These are phyloP conservation scores for Ustilago loliicola DNA, from an alignment of 1,284 basidiomycete genomes.

Conservation along the genomic window DNA sequence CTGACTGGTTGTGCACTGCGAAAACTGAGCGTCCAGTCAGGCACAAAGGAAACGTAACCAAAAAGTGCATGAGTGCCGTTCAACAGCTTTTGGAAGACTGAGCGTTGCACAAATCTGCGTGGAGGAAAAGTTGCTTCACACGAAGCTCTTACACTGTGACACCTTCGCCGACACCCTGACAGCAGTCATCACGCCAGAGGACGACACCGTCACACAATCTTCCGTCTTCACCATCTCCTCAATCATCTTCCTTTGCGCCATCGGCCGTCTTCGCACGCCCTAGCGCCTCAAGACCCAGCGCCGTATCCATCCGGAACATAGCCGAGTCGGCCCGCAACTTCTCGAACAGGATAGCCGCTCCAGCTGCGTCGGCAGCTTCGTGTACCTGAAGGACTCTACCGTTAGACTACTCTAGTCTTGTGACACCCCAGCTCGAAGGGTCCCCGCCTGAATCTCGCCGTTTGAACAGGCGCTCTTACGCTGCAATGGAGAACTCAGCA, in stretches of 20 bases:
- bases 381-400: background rate
- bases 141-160: background rate
- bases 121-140: background rate
- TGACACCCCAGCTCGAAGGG: background rate
- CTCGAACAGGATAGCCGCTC: background rate
- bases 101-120: background rate
- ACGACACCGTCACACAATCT: background rate
- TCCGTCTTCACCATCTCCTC: background rate
- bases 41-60: constrained; percentile 3
- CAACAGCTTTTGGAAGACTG: background rate
- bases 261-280: background rate
- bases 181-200: background rate
- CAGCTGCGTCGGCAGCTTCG: background rate
- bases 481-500: constrained; percentile 26
- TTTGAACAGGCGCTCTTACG: constrained; percentile 2
- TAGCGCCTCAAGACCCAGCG: background rate
- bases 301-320: background rate
- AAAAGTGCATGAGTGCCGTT: constrained; percentile 2
- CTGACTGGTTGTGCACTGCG: background rate
- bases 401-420: background rate
- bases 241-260: background rate
- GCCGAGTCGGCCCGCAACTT: background rate
- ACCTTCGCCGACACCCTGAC: no score
- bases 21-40: background rate
- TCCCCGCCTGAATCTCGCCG: background rate